Base-by-base conservation (phyloP, 805 yeast species). In the Metschnikowia gelsemii region DNA sequence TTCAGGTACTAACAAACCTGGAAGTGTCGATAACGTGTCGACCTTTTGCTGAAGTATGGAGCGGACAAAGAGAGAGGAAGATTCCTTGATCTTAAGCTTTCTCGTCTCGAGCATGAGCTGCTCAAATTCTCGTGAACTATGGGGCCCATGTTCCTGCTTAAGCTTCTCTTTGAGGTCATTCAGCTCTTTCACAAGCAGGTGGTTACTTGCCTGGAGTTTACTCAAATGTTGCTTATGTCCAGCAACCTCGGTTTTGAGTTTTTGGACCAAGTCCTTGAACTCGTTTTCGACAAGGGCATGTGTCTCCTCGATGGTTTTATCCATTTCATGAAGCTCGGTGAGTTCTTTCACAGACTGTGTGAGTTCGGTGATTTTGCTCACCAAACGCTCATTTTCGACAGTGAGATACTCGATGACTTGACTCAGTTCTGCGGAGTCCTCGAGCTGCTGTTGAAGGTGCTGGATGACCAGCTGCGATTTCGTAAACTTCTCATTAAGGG, bases 241-340 rank as follows among this genome's bases (percentile, higher is more conserved):
- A 5, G 9, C n/a, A 20, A 41, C 26, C 31, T 44, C 43, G 7
- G 6, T 24, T n/a, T 35, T 28, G 7, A 46, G 32, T 12, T 29
- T 20, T 11, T 22, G 27, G 8, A 32, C 32, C 27, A 35, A 16
- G 16, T 30, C 32, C n/a, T 31, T 61, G 11, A 79, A 58, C 19
- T 76, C 77, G 3, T 46, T 42, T 44, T 78, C 81, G 0, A 74
- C 60, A 17, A 61, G 67, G 1, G 52, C 21, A 40, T 73, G 79
- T 30, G 58, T 61, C 8, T 67, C 69, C 40, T 79, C 82, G 22
- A 80, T 58, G 34, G 75, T 76, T 30, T 61, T 65, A 40, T 79
- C 79, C 11, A 80, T 54, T 22, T 66, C 70, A 41, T 73, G 74
- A 23, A 80, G 49, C 42, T 76, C 80, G 29, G 72, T 75, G 17